phyloP scores from a whole-genome alignment of 2,329 filamentous ascomycete genomes.

The Seiridium unicorne region DNA sequence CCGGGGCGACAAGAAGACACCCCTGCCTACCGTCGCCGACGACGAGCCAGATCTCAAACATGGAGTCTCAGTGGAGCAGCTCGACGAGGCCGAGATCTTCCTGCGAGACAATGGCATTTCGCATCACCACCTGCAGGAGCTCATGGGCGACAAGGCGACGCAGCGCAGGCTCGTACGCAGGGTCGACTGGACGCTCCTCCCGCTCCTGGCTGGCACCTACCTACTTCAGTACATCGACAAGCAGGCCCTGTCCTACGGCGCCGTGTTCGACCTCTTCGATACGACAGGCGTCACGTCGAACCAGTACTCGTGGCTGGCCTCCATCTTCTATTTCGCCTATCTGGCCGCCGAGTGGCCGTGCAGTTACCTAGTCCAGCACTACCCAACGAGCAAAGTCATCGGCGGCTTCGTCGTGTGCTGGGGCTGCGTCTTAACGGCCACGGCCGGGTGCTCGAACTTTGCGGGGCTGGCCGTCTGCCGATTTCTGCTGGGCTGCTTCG shows the following conservation, averaged over 20 bases:
- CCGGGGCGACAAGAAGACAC: constrained; percentile 6
- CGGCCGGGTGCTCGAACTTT: constrained; percentile 39
- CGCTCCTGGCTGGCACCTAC: constrained; percentile 48
- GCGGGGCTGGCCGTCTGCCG: constrained; percentile 40
- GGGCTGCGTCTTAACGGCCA: constrained; percentile 39
- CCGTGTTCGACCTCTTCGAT: constrained; percentile 53
- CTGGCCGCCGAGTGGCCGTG: constrained; percentile 28
- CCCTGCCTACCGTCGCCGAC: not conserved
- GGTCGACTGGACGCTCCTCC: constrained; percentile 49
- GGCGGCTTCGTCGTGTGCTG: constrained; percentile 28
- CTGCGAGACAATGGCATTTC: constrained; percentile 44
- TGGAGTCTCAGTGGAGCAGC: constrained; percentile 19
- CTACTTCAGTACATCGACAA: constrained; percentile 57
- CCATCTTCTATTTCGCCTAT: constrained; percentile 51
- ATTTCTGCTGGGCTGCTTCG: constrained; percentile 45
- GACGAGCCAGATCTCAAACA: not conserved
- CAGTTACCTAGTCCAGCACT: constrained; percentile 32
- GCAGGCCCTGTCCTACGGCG: constrained; percentile 50
- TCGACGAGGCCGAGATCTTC: constrained; percentile 48
- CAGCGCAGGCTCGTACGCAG: constrained; percentile 34
- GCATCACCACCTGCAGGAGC: constrained; percentile 36
- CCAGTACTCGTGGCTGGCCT: constrained; percentile 54
- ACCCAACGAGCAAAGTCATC: constrained; percentile 33
- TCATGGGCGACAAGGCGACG: constrained; percentile 39
- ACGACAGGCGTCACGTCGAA: constrained; percentile 43